Conservation (phyloP, 345 rosid genomes). For the Schrenkiella parvula region DNA sequence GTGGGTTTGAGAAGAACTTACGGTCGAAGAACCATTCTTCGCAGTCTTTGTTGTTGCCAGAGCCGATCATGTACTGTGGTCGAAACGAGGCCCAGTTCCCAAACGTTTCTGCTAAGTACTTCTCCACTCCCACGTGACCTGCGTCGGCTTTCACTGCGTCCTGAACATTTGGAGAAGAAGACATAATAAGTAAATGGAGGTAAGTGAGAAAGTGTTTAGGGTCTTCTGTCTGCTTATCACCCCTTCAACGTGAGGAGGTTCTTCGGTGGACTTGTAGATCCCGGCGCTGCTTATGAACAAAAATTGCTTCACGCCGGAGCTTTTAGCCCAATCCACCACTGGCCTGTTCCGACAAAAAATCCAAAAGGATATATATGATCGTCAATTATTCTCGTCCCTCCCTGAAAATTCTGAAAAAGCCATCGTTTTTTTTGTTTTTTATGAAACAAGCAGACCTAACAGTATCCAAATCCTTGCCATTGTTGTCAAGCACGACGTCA, state of each 20-base stretch:
- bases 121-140: constrained; percentile 86
- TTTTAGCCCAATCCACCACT: constrained; percentile 86
- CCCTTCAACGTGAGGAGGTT: constrained; percentile 97
- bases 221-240: constrained; percentile 31
- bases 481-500: constrained; percentile 90
- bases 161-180: constrained; percentile 35
- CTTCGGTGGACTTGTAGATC: constrained; percentile 78
- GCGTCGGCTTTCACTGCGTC: constrained; percentile 80
- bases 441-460: constrained; percentile 51
- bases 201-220: not conserved
- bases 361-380: not conserved
- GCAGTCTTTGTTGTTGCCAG: constrained; percentile 97
- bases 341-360: constrained; percentile 44
- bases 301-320: constrained; percentile 77
- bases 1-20: constrained; percentile 22
- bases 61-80: constrained; percentile 95
- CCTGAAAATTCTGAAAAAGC: not conserved
- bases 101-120: constrained; percentile 61
- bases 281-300: constrained; percentile 93
- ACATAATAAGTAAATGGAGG: not conserved
- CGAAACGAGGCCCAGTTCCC: constrained; percentile 72
- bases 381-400: not conserved
- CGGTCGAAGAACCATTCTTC: constrained; percentile 99
- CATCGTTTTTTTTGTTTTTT: not conserved
- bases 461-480: constrained; percentile 83